Evolutionary conservation across 495 filamentous ascomycete species (phyloP), one percentile per base, ranked within the genome.

Genomic region (Xylaria longipes): DNA sequence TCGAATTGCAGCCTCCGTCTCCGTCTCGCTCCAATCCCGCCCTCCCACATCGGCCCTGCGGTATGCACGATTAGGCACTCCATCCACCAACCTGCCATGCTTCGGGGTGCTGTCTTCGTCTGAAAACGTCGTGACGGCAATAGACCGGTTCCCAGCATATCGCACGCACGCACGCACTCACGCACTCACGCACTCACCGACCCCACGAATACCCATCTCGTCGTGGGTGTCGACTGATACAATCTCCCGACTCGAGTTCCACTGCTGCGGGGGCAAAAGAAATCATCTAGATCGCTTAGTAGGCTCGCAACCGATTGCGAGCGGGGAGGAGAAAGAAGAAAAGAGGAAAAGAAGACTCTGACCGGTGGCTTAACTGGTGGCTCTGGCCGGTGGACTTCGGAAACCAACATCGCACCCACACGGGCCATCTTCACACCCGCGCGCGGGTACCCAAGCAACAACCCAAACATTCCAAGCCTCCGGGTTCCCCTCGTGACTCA

Each of bases 181-280:
- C 31, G 41, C 33, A 22, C 56, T 64, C 37, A 17, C 31, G 41
- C 33, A 22, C 56, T 64, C 37, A 17, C 31, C 68, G 45, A 70
- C 58, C 58, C 48, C 46, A 37, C 68, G 68, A 64, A 70, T 63
- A 62, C 45, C 57, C 29, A 52, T 54, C 45, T 54, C 45, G 33
- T 54, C 43, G 43, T 64, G 22, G 45, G 46, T 33, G 46, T 60
- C 68, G 60, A 61, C 68, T 60, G 60, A 64, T 56, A 64, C 29
- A 43, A 60, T 61, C 62, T 48, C 14, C 69, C 61, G 43, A 25
- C 46, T 71, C 52, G 62, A 71, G 62, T 71, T 71, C 25, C 69
- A 71, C 62, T 29, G 62, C 69, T 71, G 69, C 69, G 69, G 69
- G 62, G 69, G 62, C 58, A 70, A 70, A 70, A 70, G 68, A 64